Conservation (phyloP, 2,329 filamentous ascomycete species). For the Helotiales sp. region DNA sequence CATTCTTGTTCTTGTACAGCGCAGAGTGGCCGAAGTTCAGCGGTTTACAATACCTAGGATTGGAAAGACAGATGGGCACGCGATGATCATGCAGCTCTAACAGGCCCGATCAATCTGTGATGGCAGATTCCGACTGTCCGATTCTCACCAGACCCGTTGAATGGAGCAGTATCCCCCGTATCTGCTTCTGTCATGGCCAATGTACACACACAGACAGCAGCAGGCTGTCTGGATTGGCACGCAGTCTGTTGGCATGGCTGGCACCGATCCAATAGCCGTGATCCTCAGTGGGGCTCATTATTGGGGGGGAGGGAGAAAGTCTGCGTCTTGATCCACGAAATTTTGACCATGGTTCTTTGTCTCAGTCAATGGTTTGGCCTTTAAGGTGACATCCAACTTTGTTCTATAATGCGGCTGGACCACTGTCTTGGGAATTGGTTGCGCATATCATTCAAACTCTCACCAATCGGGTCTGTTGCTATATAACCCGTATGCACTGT, state of each 20-base stretch:
- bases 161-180: conserved; percentile 1
- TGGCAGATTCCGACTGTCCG: conserved; percentile 8
- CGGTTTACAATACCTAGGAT: neutral
- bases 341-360: neutral
- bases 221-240: neutral
- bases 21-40: conserved; percentile 11
- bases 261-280: neutral
- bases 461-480: neutral
- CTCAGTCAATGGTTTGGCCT: neutral
- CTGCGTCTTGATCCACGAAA: neutral
- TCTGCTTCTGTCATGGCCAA: neutral
- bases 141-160: neutral
- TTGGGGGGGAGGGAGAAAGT: neutral
- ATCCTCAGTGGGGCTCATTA: neutral
- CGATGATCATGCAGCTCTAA: conserved; percentile 8
- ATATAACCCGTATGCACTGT: neutral
- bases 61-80: conserved; percentile 1
- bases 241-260: conserved; percentile 5
- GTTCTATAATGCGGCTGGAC: neutral
- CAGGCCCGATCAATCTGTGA: conserved; percentile 12
- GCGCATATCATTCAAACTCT: neutral
- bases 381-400: neutral
- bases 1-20: conserved; percentile 20
- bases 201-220: neutral
- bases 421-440: neutral